Conservation (phyloP, 805 yeast genomes). For the Kluyveromyces wickerhamii region DNA sequence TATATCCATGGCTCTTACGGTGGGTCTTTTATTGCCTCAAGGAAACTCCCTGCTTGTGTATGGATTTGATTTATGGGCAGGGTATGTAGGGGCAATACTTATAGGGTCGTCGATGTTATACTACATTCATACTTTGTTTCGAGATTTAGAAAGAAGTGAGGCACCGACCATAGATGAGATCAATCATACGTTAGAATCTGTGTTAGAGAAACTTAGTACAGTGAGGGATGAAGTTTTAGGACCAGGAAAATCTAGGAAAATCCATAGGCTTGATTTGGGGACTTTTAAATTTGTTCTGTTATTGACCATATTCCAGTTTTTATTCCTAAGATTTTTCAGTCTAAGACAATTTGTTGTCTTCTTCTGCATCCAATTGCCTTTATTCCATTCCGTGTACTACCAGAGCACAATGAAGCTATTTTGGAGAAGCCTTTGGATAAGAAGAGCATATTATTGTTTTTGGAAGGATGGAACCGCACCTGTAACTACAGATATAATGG, state of each 20-base stretch:
- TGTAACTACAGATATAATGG: not conserved
- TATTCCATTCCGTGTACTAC: constrained; percentile 23
- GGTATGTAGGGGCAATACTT: constrained; percentile 14
- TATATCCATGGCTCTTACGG: constrained; percentile 11
- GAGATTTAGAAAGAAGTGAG: constrained; percentile 17
- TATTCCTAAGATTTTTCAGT: not conserved
- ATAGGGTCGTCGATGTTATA: constrained; percentile 13
- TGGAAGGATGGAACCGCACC: not conserved
- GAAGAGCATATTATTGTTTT: constrained; percentile 13
- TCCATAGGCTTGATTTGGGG: not conserved
- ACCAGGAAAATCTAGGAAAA: not conserved
- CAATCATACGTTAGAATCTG: constrained; percentile 18
- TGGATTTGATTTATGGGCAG: constrained; percentile 15
- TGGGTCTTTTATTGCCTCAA: constrained; percentile 10
- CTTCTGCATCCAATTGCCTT: constrained; percentile 6
- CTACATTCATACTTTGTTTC: constrained; percentile 16
- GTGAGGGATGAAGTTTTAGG: constrained; percentile 14
- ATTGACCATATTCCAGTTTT: not conserved
- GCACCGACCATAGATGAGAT: constrained; percentile 30
- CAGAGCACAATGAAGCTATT: constrained; percentile 22
- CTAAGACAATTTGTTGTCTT: constrained; percentile 10
- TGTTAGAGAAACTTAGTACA: constrained; percentile 19
- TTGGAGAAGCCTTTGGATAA: constrained; percentile 20
- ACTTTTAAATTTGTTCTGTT: not conserved
- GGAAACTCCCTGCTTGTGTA: constrained; percentile 1